Percentiles rank a stretch among this genome's conserved stretches.
phyloP scores from a whole-genome alignment of 2,329 filamentous ascomycete genomes.

The Myriangium duriaei region DNA sequence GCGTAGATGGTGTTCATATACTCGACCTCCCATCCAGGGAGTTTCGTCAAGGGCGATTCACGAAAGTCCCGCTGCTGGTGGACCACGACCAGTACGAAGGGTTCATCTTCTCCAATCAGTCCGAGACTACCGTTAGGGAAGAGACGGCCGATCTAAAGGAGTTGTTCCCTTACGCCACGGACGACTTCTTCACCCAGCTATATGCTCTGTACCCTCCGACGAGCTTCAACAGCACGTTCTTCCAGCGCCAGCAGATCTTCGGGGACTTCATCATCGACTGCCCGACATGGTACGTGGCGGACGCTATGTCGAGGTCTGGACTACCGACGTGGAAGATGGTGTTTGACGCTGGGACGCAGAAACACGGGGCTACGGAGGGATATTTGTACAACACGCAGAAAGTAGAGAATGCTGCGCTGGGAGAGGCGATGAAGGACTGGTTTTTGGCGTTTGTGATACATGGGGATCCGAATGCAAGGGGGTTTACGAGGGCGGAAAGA shows the following conservation, averaged over 20 bases:
- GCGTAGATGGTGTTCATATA: constrained; percentile 24
- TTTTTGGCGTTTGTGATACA: constrained; percentile 22
- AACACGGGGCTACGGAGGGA: constrained; percentile 18
- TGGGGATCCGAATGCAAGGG: constrained; percentile 22
- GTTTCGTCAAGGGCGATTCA: constrained; percentile 14
- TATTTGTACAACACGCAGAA: neutral
- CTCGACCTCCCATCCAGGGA: constrained; percentile 17
- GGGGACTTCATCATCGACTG: constrained; percentile 28
- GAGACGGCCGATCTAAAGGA: constrained; percentile 9
- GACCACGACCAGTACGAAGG: constrained; percentile 26
- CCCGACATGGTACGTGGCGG: constrained; percentile 24
- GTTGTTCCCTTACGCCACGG: constrained; percentile 21
- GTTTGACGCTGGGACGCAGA: constrained; percentile 22
- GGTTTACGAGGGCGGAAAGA: constrained; percentile 14
- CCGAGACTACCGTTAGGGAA: constrained; percentile 14
- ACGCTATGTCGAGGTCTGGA: constrained; percentile 17
- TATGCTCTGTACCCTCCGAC: constrained; percentile 22
- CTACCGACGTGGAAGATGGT: constrained; percentile 22
- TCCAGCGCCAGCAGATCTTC: constrained; percentile 21
- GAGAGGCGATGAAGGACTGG: constrained; percentile 22
- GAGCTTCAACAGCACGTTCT: constrained; percentile 19
- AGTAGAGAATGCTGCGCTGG: constrained; percentile 20
- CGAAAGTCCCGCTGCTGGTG: constrained; percentile 17
- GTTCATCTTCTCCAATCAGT: constrained; percentile 16
- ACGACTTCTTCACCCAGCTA: constrained; percentile 22